Evolutionary conservation across 495 filamentous ascomycete species (phyloP).

Genomic region (Lindgomyces ingoldianus): DNA sequence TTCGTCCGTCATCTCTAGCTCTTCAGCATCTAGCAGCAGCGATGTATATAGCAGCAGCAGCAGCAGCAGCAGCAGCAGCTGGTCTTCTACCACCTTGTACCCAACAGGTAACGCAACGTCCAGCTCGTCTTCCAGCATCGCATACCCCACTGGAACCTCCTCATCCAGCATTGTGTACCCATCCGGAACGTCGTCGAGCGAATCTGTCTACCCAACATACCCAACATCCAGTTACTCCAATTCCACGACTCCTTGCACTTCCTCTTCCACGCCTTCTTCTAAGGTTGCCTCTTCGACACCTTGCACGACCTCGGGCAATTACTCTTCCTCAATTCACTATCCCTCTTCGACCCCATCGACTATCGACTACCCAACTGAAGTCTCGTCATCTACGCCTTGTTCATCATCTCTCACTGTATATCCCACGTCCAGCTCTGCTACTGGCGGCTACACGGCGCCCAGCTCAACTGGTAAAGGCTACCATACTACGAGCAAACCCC

Average conservation of each 20-base stretch:
- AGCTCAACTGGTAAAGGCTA: neutral
- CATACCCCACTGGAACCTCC: neutral
- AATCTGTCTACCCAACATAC: neutral
- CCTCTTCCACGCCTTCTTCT: no score
- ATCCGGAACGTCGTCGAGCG: neutral
- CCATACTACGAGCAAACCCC: constrained; percentile 5
- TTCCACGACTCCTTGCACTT: neutral
- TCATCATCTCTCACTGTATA: neutral
- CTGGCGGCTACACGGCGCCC: neutral
- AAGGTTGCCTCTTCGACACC: no score
- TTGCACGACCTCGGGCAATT: no score
- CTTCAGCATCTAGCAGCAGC: no score
- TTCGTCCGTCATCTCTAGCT: no score
- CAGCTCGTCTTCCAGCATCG: neutral
- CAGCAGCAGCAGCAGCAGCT: no score
- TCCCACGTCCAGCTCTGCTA: neutral
- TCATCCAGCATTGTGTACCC: neutral
- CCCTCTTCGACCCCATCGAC: neutral
- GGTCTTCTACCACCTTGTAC: no score
- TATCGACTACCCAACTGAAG: no score
- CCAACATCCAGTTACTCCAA: neutral
- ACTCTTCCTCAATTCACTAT: neutral
- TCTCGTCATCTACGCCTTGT: neutral
- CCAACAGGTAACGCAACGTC: no score
- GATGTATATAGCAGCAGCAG: no score